Evolutionary conservation across 176 grass and related monocot genomes (phyloP).

Genomic region (Aegilops bicornis): DNA sequence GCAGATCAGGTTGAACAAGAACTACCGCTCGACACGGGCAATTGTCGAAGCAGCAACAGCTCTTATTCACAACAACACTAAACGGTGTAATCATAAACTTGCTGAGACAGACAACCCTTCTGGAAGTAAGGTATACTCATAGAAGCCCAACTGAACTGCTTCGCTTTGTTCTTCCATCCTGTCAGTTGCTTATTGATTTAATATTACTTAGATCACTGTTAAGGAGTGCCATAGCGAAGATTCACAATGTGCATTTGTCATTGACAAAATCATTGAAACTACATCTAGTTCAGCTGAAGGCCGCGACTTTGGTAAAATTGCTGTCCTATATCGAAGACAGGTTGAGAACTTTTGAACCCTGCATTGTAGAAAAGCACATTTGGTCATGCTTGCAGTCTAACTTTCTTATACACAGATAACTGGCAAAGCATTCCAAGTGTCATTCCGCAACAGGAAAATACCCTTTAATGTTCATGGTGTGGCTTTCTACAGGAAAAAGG

Average conservation of each 20-base stretch:
- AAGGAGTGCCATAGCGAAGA: slow-evolving; percentile 93
- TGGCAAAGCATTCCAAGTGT: slow-evolving; percentile 91
- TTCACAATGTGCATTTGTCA: slow-evolving; percentile 92
- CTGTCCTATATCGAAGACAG: slow-evolving; percentile 88
- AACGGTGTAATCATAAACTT: slow-evolving; percentile 55
- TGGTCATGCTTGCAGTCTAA: slow-evolving; percentile 32
- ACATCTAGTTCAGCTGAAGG: slow-evolving; percentile 50
- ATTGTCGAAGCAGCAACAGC: slow-evolving; percentile 94
- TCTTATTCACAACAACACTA: slow-evolving; percentile 88
- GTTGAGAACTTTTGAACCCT: slow-evolving; percentile 39
- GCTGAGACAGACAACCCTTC: slow-evolving; percentile 81
- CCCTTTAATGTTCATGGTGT: slow-evolving; percentile 95
- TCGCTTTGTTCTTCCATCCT: slow-evolving; percentile 14
- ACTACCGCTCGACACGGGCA: slow-evolving; percentile 79
- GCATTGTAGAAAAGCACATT: slow-evolving; percentile 28
- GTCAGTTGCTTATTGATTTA: slow-evolving; percentile 31
- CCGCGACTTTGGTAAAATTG: slow-evolving; percentile 64
- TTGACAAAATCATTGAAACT: slow-evolving; percentile 94
- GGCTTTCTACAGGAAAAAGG: slow-evolving; percentile 98
- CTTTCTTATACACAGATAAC: slow-evolving; percentile 55
- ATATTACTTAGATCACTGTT: slow-evolving; percentile 66
- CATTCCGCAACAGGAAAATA: slow-evolving; percentile 96
- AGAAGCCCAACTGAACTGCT: neutral
- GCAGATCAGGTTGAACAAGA: slow-evolving; percentile 90
- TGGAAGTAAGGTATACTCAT: slow-evolving; percentile 73